These are phyloP conservation scores for Fonsecaea pugnacius DNA, from an alignment of 2,329 filamentous ascomycete species.

Conservation along the genomic window DNA sequence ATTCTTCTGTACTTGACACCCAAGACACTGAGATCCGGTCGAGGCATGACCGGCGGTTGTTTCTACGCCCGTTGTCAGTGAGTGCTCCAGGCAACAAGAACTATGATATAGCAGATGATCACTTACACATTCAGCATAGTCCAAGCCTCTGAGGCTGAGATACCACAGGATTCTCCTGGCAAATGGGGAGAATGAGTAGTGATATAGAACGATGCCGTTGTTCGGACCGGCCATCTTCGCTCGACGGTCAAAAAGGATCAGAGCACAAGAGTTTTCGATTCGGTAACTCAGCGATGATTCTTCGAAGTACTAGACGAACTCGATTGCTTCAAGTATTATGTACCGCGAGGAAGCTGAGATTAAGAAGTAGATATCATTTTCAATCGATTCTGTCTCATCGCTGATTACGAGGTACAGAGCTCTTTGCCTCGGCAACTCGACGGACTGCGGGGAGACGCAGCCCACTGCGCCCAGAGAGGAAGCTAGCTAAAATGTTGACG, in stretches of 20 bases:
- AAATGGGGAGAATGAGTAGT: slow-evolving; percentile 69
- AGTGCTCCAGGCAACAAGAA: not conserved
- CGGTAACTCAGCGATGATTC: not conserved
- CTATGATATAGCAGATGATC: not conserved
- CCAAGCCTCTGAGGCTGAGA: slow-evolving; percentile 66
- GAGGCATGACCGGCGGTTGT: slow-evolving; percentile 69
- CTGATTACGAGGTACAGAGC: not conserved
- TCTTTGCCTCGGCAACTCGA: slow-evolving; percentile 8
- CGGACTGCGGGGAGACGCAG: not conserved
- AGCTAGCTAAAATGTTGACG: not conserved
- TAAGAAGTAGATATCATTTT: not conserved
- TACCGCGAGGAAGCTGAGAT: not conserved
- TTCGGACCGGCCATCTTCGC: slow-evolving; percentile 30
- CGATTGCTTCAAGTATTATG: not conserved
- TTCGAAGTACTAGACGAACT: not conserved
- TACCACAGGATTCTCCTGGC: slow-evolving; percentile 70
- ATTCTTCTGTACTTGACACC: slow-evolving; percentile 72
- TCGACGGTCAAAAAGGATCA: not conserved
- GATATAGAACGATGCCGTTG: slow-evolving; percentile 55
- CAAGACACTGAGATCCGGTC: slow-evolving; percentile 65
- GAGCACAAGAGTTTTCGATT: not conserved
- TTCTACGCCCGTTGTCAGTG: slow-evolving; percentile 51
- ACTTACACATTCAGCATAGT: slow-evolving; percentile 69
- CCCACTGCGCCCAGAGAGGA: not conserved
- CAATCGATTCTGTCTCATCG: not conserved